phyloP scores from a whole-genome alignment of 805 yeast genomes.

The Metschnikowia santaceciliae region DNA sequence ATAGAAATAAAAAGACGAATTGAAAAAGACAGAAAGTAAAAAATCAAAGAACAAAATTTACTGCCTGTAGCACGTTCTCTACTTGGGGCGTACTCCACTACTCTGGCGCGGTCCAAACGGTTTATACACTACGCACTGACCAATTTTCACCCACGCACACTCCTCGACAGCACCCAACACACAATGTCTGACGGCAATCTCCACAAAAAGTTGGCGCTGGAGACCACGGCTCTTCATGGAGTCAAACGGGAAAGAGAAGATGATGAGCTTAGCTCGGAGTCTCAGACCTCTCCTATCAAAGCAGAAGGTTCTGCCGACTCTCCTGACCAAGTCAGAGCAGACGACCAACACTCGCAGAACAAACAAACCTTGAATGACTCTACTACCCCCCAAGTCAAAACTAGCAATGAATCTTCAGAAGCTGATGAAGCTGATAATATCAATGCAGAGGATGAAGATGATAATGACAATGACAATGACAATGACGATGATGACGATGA shows the following conservation, averaged over 20 bases:
- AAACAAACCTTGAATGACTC: conserved; percentile 1
- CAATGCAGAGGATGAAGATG: conserved; percentile 3
- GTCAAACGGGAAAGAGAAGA: conserved; percentile 12
- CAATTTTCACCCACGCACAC: conserved; percentile 7
- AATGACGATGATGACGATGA: conserved; percentile 46
- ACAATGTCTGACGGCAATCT: conserved; percentile 9
- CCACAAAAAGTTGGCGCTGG: not conserved
- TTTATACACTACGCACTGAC: conserved; percentile 5
- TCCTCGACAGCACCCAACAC: not conserved
- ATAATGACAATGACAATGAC: conserved; percentile 14
- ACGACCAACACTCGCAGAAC: not conserved
- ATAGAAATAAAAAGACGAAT: too few species aligned
- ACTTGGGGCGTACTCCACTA: too few species aligned
- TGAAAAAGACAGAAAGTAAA: not conserved
- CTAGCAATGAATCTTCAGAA: not conserved
- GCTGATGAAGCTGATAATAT: not conserved
- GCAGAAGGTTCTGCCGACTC: conserved; percentile 13
- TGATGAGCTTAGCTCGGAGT: not conserved
- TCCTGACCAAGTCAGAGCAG: conserved; percentile 15
- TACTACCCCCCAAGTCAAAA: not conserved
- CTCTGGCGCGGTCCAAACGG: not conserved
- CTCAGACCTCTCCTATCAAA: not conserved
- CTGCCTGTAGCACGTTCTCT: not conserved
- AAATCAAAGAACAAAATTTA: not conserved
- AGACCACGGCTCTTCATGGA: conserved; percentile 4